Conservation (phyloP, 805 yeast species). For the Saccharomycopsis lassenensis region DNA sequence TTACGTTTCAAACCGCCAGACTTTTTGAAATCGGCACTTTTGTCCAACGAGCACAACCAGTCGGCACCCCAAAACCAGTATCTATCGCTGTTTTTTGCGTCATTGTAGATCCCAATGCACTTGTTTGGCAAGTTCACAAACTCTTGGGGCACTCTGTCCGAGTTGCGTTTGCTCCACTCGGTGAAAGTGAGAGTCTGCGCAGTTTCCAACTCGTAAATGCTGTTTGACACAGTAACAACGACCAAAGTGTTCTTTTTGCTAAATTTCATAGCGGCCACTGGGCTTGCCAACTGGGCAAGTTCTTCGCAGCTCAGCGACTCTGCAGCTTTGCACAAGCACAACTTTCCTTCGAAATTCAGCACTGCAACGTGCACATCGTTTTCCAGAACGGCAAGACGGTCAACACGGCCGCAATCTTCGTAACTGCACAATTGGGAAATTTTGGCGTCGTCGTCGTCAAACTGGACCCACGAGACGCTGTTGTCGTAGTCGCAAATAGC, state of each 20-base stretch:
- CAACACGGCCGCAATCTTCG: no score
- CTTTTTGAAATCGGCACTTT: constrained; percentile 30
- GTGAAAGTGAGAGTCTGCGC: constrained; percentile 32
- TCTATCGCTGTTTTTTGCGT: constrained; percentile 29
- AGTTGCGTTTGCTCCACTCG: constrained; percentile 69
- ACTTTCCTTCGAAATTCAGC: constrained; percentile 49
- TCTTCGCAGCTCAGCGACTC: no score
- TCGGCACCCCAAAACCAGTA: constrained; percentile 84
- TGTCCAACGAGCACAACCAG: constrained; percentile 59
- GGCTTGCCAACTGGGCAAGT: constrained; percentile 48
- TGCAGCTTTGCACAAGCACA: constrained; percentile 34
- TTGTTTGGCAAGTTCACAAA: constrained; percentile 49
- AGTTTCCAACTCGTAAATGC: constrained; percentile 53
- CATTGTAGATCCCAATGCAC: constrained; percentile 60
- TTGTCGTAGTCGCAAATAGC: constrained; percentile 47
- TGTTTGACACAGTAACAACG: constrained; percentile 64
- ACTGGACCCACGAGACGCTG: constrained; percentile 39
- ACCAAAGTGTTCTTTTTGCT: constrained; percentile 40
- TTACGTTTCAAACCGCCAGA: constrained; percentile 26
- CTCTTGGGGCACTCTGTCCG: constrained; percentile 62
- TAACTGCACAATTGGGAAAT: no score
- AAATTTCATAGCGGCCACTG: constrained; percentile 53
- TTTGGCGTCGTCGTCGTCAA: constrained; percentile 28
- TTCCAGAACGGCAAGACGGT: no score
- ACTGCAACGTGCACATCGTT: constrained; percentile 39